These are phyloP conservation scores for Macrophomina pseudophaseolina DNA, from an alignment of 2,329 filamentous ascomycete genomes.

Conservation along the genomic window DNA sequence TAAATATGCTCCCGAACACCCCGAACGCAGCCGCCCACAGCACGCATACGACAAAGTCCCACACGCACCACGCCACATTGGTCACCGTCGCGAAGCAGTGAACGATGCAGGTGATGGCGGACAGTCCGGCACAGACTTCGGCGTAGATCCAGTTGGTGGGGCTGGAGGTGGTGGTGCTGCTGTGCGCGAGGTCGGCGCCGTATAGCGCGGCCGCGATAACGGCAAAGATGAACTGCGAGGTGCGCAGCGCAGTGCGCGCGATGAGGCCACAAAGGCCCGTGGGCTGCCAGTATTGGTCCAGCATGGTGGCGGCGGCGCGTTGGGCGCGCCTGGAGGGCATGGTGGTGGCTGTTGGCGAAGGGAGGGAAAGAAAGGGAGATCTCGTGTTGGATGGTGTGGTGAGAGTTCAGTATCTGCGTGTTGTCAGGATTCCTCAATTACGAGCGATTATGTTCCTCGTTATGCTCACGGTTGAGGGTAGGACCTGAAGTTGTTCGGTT, in stretches of 20 bases:
- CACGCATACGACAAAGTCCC: conserved; percentile 2
- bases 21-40: conserved; percentile 11
- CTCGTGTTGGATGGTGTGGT: no score
- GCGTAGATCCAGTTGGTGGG: conserved; percentile 16
- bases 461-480: background rate
- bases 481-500: no score
- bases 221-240: background rate
- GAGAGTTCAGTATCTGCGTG: background rate
- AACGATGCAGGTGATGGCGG: background rate
- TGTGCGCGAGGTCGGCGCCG: conserved; percentile 8
- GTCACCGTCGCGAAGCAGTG: conserved; percentile 17
- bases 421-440: no score
- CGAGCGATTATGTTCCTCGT: no score
- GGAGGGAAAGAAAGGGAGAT: background rate
- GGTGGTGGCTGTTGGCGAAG: background rate
- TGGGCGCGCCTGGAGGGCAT: background rate
- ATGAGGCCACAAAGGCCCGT: background rate
- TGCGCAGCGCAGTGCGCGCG: conserved; percentile 7
- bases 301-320: background rate
- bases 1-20: background rate
- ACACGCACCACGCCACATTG: conserved; percentile 5
- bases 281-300: conserved; percentile 5
- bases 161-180: background rate
- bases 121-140: conserved; percentile 2
- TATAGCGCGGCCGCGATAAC: background rate